These are phyloP conservation scores for Drechmeria coniospora DNA, from an alignment of 2,329 filamentous ascomycete species.

Conservation along the genomic window DNA sequence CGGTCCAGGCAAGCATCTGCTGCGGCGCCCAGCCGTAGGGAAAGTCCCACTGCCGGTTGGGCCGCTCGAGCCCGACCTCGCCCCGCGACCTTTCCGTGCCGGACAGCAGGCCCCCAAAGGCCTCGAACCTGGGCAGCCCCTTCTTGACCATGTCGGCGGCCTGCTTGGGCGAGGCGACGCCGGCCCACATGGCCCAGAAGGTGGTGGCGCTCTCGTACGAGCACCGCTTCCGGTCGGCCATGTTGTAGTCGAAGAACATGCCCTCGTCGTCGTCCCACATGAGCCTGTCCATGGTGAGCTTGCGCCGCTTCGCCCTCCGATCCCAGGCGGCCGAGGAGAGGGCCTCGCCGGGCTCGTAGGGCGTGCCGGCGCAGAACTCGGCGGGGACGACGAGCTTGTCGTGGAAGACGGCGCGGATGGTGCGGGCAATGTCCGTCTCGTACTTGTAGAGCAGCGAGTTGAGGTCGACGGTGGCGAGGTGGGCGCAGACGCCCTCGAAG, in stretches of 20 bases:
- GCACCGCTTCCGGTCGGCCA: constrained; percentile 62
- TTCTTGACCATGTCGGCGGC: constrained; percentile 69
- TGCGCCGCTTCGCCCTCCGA: constrained; percentile 69
- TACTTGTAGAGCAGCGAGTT: constrained; percentile 96
- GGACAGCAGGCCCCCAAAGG: constrained; percentile 71
- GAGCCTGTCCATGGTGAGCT: constrained; percentile 77
- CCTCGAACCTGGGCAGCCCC: constrained; percentile 78
- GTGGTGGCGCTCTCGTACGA: constrained; percentile 85
- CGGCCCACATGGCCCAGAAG: constrained; percentile 96
- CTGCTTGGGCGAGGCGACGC: constrained; percentile 70
- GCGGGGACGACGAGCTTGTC: constrained; percentile 70
- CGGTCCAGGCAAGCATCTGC: constrained; percentile 96
- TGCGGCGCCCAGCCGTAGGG: constrained; percentile 97
- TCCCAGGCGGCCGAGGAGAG: constrained; percentile 86
- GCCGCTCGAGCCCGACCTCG: constrained; percentile 59
- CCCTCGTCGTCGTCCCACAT: constrained; percentile 85
- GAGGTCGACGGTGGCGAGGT: constrained; percentile 84
- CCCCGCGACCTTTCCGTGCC: constrained; percentile 85
- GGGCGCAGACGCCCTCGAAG: constrained; percentile 71
- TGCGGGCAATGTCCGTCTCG: constrained; percentile 79
- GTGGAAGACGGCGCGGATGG: constrained; percentile 69
- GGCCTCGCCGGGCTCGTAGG: constrained; percentile 48
- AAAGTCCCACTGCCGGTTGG: constrained; percentile 96
- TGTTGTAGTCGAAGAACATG: constrained; percentile 98
- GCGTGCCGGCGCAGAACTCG: constrained; percentile 59